Percentiles rank a stretch among this genome's conserved stretches.
These are phyloP conservation scores for Nigrospora sphaerica DNA, from an alignment of 2,329 filamentous ascomycete genomes.

Conservation along the genomic window DNA sequence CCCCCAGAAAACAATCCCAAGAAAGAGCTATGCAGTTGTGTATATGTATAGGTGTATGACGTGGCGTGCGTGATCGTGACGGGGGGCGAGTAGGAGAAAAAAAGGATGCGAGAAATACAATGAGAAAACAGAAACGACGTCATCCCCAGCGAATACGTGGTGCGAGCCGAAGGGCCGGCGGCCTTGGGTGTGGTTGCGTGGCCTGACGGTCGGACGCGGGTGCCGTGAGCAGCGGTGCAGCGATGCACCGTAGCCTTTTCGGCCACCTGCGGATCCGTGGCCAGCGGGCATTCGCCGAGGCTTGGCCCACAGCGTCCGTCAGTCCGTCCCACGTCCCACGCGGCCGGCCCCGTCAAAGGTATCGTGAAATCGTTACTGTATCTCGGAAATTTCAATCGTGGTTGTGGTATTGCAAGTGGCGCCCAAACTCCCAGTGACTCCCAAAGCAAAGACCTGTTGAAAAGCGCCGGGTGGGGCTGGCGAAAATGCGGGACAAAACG, in stretches of 20 bases:
- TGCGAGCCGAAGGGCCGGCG: too few species aligned
- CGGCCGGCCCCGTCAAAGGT: background rate
- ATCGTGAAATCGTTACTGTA: slow-evolving; percentile 6
- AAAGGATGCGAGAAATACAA: slow-evolving; percentile 2
- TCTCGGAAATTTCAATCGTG: slow-evolving; percentile 4
- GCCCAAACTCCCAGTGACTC: background rate
- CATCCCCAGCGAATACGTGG: slow-evolving; percentile 1
- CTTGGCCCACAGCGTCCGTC: too few species aligned
- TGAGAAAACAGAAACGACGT: slow-evolving; percentile 1
- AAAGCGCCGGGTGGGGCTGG: background rate
- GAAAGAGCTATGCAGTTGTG: slow-evolving; percentile 1
- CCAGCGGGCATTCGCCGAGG: too few species aligned
- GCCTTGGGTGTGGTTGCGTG: too few species aligned
- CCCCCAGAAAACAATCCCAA: too few species aligned
- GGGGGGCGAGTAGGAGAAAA: background rate
- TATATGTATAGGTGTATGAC: slow-evolving; percentile 5
- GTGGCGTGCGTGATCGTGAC: slow-evolving; percentile 1
- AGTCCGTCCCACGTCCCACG: too few species aligned
- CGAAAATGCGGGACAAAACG: background rate
- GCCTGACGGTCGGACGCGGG: too few species aligned
- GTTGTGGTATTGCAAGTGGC: background rate
- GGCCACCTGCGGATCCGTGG: too few species aligned
- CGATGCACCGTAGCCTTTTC: too few species aligned
- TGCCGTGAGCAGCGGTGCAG: too few species aligned
- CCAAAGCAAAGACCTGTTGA: background rate